Conservation (phyloP, 345 rosid species). For the Citrus maxima region DNA sequence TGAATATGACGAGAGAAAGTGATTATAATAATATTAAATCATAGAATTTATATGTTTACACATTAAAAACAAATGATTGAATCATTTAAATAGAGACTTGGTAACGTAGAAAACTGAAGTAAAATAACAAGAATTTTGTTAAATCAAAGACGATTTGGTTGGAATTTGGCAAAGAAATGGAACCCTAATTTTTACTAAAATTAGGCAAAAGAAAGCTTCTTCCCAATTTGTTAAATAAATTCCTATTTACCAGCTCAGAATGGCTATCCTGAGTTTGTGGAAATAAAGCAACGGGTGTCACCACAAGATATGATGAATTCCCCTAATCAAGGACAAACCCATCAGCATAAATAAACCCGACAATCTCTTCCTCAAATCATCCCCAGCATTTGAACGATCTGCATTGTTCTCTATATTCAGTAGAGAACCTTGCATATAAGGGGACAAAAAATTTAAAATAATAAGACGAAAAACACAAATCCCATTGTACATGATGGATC, state of each 20-base stretch:
- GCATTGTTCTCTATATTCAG: conserved; percentile 5
- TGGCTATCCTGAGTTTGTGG: not conserved
- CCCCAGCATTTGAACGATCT: not conserved
- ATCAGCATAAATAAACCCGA: not conserved
- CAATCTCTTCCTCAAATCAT: not conserved
- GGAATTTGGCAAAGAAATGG: too few species aligned
- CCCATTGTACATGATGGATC: conserved; percentile 32
- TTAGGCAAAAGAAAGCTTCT: too few species aligned
- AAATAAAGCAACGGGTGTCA: not conserved
- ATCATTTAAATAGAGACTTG: too few species aligned
- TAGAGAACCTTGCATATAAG: not conserved
- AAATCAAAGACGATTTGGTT: not conserved
- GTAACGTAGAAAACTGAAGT: too few species aligned
- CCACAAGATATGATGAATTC: not conserved
- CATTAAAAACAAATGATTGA: too few species aligned
- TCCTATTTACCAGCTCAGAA: not conserved
- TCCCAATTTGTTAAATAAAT: too few species aligned
- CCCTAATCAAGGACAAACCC: not conserved
- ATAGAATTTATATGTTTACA: too few species aligned
- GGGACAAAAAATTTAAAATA: conserved; percentile 2
- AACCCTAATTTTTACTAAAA: too few species aligned
- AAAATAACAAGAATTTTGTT: too few species aligned
- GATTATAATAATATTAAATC: not conserved
- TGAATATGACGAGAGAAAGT: accelerated
- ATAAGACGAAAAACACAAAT: not conserved